Percentiles rank a stretch among this genome's conserved stretches.
Conservation (phyloP, 306 rosid species). For the Quercus wislizeni region DNA sequence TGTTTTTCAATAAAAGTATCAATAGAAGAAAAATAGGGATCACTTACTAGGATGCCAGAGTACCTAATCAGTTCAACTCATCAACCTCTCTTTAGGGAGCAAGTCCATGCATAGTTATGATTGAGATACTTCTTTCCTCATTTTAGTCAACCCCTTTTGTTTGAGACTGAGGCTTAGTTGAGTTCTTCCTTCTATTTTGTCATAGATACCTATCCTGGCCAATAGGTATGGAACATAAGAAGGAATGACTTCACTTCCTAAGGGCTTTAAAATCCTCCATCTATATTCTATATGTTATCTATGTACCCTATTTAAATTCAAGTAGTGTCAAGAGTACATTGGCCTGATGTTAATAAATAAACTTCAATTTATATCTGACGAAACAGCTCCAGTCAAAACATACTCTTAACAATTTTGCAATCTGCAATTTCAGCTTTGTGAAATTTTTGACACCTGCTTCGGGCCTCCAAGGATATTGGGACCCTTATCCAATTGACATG, state of each 20-base stretch:
- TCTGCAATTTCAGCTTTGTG: conserved; percentile 72
- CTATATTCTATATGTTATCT: not conserved
- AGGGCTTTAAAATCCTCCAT: not conserved
- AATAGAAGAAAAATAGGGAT: too few relatives aligned
- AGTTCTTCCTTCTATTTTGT: too few relatives aligned
- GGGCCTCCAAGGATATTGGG: conserved; percentile 95
- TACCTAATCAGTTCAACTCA: not conserved
- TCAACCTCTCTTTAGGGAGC: not conserved
- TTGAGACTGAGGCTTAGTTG: too few relatives aligned
- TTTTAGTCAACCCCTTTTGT: too few relatives aligned
- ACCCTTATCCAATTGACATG: conserved; percentile 96
- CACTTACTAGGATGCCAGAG: too few relatives aligned
- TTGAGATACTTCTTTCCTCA: too few relatives aligned
- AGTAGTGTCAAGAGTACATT: not conserved
- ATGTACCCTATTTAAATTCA: not conserved
- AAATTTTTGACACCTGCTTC: conserved; percentile 86
- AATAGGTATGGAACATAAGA: too few relatives aligned
- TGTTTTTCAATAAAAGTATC: too few relatives aligned
- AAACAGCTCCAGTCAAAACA: not conserved
- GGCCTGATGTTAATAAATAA: not conserved
- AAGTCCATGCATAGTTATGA: not conserved
- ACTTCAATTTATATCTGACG: not conserved
- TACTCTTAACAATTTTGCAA: conserved; percentile 12
- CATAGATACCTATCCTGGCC: too few relatives aligned
- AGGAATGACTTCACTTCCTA: too few relatives aligned